Percentiles rank a stretch among this genome's conserved stretches.
These are phyloP conservation scores for Sequoia sempervirens DNA, from an alignment of 75 land plant species.

Conservation along the genomic window DNA sequence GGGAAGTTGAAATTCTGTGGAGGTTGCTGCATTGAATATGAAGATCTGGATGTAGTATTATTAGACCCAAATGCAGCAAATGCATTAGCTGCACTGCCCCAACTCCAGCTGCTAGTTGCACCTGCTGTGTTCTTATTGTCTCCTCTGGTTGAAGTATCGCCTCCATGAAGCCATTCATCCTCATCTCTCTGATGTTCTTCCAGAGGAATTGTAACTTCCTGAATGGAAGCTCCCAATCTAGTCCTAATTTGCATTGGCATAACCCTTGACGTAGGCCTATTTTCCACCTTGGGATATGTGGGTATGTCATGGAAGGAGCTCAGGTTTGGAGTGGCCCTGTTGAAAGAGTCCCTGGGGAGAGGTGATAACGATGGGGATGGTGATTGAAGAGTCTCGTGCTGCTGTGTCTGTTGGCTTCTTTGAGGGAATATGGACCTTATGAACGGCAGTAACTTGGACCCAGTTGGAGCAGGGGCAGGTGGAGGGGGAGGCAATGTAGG, in stretches of 20 bases:
- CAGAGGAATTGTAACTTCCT: slow-evolving; percentile 15
- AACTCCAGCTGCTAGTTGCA: background rate
- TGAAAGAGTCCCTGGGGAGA: background rate
- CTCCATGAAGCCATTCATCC: background rate
- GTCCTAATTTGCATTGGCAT: background rate
- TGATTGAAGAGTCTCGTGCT: background rate
- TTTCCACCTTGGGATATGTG: background rate
- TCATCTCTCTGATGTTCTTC: slow-evolving; percentile 17
- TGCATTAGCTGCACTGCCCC: background rate
- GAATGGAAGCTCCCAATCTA: slow-evolving; percentile 16
- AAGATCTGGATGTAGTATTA: background rate
- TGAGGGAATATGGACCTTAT: slow-evolving; percentile 18
- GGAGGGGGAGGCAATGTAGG: slow-evolving; percentile 6
- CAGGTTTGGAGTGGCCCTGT: background rate
- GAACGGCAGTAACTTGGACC: slow-evolving; percentile 15
- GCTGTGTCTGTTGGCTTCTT: slow-evolving; percentile 1
- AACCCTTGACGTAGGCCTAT: background rate
- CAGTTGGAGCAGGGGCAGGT: slow-evolving; percentile 12
- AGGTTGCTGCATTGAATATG: background rate
- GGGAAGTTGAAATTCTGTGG: slow-evolving; percentile 2
- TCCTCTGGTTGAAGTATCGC: slow-evolving; percentile 9
- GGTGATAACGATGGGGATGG: slow-evolving; percentile 11
- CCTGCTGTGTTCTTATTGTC: background rate
- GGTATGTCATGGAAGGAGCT: background rate
- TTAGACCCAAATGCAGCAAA: slow-evolving; percentile 5